Conservation (phyloP, 371 early-diverging fungal species). For the Mortierella polycephala region DNA sequence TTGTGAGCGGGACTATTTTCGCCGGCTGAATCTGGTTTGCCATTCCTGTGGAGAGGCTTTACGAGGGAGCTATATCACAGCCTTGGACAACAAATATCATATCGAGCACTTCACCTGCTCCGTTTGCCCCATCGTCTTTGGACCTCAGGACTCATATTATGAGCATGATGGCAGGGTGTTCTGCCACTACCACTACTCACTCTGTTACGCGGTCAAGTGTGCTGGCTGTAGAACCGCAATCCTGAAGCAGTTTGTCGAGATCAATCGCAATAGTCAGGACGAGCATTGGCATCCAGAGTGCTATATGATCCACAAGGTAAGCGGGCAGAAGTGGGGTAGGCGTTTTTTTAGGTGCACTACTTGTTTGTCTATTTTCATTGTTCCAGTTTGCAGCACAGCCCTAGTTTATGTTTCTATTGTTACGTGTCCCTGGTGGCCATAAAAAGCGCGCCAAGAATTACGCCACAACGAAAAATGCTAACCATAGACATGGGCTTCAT, state of each 20-base stretch:
- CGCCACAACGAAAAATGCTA: neutral
- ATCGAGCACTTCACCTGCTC: constrained; percentile 96
- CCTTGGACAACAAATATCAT: constrained; percentile 92
- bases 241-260: constrained; percentile 93
- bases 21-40: constrained; percentile 87
- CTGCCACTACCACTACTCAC: constrained; percentile 93
- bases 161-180: constrained; percentile 88
- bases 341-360: neutral
- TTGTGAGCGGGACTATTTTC: constrained; percentile 93
- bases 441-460: neutral
- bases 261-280: constrained; percentile 74
- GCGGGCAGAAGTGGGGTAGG: neutral
- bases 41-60: constrained; percentile 90
- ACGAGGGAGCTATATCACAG: constrained; percentile 92
- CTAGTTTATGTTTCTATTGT: neutral
- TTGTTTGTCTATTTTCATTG: neutral
- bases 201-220: constrained; percentile 86
- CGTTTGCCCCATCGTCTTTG: constrained; percentile 91
- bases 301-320: constrained; percentile 96
- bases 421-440: too few relatives aligned
- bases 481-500: neutral
- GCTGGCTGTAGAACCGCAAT: constrained; percentile 94
- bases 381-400: constrained; percentile 9
- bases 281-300: constrained; percentile 98
- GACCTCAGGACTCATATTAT: constrained; percentile 94